Conservation (phyloP, 805 yeast genomes). For the Saccharomycopsis sp. region DNA sequence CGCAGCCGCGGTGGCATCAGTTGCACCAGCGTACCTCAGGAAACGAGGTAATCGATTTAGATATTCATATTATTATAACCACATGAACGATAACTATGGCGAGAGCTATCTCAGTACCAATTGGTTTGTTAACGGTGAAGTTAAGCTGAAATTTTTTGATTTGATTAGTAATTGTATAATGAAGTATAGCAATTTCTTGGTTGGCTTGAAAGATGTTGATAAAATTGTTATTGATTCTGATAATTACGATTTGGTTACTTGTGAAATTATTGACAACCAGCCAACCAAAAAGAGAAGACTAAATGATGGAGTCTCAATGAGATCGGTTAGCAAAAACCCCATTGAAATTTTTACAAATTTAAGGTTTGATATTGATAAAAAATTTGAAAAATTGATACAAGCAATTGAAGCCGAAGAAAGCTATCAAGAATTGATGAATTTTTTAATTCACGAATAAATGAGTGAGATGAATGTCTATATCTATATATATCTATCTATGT, state of each 20-base stretch:
- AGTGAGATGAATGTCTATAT: no score
- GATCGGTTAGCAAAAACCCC: constrained; percentile 1
- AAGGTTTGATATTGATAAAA: constrained; percentile 4
- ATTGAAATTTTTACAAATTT: neutral
- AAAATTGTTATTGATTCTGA: no score
- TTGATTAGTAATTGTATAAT: constrained; percentile 6
- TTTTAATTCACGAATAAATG: constrained; percentile 5
- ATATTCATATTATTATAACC: neutral
- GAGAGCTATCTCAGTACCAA: constrained; percentile 16
- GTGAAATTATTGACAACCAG: neutral
- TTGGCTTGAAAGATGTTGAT: neutral
- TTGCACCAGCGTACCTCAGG: neutral
- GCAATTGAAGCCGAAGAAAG: constrained; percentile 14
- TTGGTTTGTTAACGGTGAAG: constrained; percentile 17
- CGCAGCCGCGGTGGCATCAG: neutral
- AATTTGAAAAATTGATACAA: constrained; percentile 10
- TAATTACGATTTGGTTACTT: neutral
- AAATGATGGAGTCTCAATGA: neutral
- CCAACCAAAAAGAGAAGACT: neutral
- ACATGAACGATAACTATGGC: neutral
- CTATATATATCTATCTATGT: no score
- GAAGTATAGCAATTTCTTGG: constrained; percentile 6
- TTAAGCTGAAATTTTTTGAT: constrained; percentile 11
- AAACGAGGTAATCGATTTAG: neutral
- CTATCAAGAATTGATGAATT: constrained; percentile 10